phyloP scores from a whole-genome alignment of 139 green algal genomes.

The Bryopsis sp. region DNA sequence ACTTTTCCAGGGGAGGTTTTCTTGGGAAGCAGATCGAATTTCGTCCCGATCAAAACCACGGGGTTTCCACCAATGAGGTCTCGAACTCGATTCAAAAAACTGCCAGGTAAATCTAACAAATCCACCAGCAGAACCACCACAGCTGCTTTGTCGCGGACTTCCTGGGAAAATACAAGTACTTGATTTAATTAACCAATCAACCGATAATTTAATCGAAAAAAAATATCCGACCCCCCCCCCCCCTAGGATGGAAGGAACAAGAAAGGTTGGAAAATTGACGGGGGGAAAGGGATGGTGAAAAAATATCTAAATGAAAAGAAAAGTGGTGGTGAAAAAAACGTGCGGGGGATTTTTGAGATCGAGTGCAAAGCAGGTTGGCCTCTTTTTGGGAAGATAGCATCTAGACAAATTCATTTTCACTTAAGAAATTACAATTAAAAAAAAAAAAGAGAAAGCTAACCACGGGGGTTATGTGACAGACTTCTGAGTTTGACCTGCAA shows the following conservation, averaged over 20 bases:
- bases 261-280: not conserved
- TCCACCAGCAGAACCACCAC: slow-evolving; percentile 83
- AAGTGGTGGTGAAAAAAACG: no score
- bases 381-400: not conserved
- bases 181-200: slow-evolving; percentile 9
- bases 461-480: no score
- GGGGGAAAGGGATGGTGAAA: not conserved
- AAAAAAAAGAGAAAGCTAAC: no score
- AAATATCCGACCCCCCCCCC: not conserved
- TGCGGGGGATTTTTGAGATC: no score
- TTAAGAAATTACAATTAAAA: no score
- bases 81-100: slow-evolving; percentile 56
- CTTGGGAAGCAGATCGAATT: slow-evolving; percentile 84
- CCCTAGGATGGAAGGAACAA: not conserved
- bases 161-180: slow-evolving; percentile 17
- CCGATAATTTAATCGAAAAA: not conserved
- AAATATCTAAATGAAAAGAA: not conserved
- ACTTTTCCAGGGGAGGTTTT: slow-evolving; percentile 39
- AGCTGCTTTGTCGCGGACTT: slow-evolving; percentile 39
- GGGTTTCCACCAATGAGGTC: slow-evolving; percentile 87
- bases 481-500: no score
- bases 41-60: slow-evolving; percentile 88
- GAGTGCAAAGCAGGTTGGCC: no score
- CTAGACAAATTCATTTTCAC: not conserved
- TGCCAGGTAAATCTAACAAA: slow-evolving; percentile 73